Base-by-base conservation (phyloP, 345 rosid species). In the Arabis hirsuta region DNA sequence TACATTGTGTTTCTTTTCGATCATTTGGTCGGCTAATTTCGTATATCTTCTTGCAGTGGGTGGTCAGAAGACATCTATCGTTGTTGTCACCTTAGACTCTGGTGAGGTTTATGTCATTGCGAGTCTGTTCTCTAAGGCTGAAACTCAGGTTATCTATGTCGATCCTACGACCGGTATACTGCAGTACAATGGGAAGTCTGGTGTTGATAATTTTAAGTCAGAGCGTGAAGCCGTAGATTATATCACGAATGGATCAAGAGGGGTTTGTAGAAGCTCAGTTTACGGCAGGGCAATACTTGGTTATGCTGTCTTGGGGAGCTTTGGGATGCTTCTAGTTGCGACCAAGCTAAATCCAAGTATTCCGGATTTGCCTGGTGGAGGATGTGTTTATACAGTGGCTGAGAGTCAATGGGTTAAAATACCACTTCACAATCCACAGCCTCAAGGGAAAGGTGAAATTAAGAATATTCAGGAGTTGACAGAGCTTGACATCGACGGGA, bases 401-500 rank as follows among this genome's bases (percentile, higher is more conserved):
- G 96, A 91, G 86, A 95, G 88, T 78, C 93, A 89, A 29, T 89
- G 99, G 99, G 83, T 91, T 60, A 95, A 90, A 79, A 74, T 87
- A 73, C 69, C 93, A 32, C 91, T 91, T 67, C 83, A 88, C 52
- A 84, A 89, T 80, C 91, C 97, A 74, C 86, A 85, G 79, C 81
- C 85, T 43, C 96, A 84, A 73, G 96, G 95, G 67, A 95, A 91
- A 83, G 96, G 96, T 60, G 97, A 95, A 66, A 59, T 69, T 27
- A 95, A 95, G 83, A 95, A 86, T 80, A 51, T 89, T 78, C 96
- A 81, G 69, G 99, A 91, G 74, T 88, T 95, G 73, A 72, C 91
- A 32, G 97, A 95, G 73, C 88, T 95, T 50, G 97, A 91, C 34
- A 88, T 95, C 32, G 99, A 95, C 62, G 99, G 97, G 76, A 95